A percentile compares a stretch with the other conserved stretches of the same genome.
Evolutionary conservation across 164 flowering plant genomes (phyloP).

Genomic region (Dillenia suffruticosa): DNA sequence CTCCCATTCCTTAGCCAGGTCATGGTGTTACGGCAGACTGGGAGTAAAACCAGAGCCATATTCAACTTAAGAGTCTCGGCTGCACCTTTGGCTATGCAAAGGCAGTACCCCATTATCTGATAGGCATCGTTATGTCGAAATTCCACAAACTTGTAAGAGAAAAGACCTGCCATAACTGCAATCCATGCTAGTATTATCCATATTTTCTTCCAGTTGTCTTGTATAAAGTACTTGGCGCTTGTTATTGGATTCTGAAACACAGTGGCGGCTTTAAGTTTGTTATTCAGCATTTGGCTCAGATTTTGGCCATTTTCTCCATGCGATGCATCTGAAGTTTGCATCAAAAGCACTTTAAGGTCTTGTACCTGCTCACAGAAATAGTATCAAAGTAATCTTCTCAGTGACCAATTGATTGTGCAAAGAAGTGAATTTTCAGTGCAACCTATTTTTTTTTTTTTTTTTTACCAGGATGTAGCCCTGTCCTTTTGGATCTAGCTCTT

Average conservation of each 20-base stretch:
- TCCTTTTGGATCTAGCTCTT: slow-evolving; percentile 43
- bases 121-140: background rate
- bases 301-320: slow-evolving; percentile 24
- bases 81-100: slow-evolving; percentile 12
- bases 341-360: slow-evolving; percentile 31
- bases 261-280: slow-evolving; percentile 34
- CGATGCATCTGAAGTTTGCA: slow-evolving; percentile 30
- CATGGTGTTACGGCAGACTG: slow-evolving; percentile 7
- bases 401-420: background rate
- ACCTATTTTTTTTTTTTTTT: background rate
- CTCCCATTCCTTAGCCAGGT: slow-evolving; percentile 9
- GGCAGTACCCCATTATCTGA: slow-evolving; percentile 6
- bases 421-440: background rate
- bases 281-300: slow-evolving; percentile 36
- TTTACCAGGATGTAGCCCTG: slow-evolving; percentile 40
- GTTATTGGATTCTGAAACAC: slow-evolving; percentile 27
- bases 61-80: slow-evolving; percentile 10
- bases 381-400: background rate
- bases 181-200: slow-evolving; percentile 35
- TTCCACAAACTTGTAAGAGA: slow-evolving; percentile 25
- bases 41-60: slow-evolving; percentile 9
- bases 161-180: slow-evolving; percentile 25
- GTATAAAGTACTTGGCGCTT: slow-evolving; percentile 22
- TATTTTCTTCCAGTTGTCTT: slow-evolving; percentile 39
- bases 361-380: slow-evolving; percentile 19